Conservation (phyloP, 345 rosid genomes). For the Murraya paniculata region DNA sequence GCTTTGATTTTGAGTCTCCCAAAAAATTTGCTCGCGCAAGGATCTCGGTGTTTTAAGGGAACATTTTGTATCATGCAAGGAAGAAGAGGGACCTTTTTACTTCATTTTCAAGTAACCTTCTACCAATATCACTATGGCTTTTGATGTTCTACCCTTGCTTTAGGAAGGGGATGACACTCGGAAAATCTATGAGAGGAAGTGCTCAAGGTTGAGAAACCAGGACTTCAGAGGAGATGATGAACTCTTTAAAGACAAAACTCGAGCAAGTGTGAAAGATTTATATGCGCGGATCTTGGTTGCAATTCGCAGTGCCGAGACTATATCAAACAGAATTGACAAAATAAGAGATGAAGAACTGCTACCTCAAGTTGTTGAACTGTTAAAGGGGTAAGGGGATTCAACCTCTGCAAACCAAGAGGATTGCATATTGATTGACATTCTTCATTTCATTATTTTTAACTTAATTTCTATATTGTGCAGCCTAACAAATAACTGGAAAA, state of each 20-base stretch:
- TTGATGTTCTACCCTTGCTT: conserved; percentile 4
- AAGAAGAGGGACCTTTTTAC: not conserved
- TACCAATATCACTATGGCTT: conserved; percentile 1
- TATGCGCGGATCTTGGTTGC: conserved; percentile 72
- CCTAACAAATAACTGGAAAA: conserved; percentile 56
- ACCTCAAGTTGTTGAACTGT: conserved; percentile 64
- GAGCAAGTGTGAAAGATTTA: conserved; percentile 60
- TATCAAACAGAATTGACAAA: conserved; percentile 60
- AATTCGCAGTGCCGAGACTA: conserved; percentile 62
- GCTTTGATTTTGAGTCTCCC: not conserved
- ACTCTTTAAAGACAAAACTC: conserved; percentile 46
- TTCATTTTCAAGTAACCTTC: not conserved
- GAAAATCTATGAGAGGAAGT: conserved; percentile 60
- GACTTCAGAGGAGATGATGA: conserved; percentile 50
- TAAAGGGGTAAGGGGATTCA: conserved; percentile 59
- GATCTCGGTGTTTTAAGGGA: too few species aligned
- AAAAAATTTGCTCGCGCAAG: not conserved
- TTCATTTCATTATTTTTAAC: conserved; percentile 14
- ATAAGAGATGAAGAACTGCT: conserved; percentile 66
- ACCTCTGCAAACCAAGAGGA: not conserved
- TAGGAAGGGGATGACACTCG: conserved; percentile 64
- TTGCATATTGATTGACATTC: not conserved
- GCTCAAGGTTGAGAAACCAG: conserved; percentile 47
- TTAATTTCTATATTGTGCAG: conserved; percentile 31
- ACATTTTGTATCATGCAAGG: not conserved